Percentiles rank a stretch among this genome's conserved stretches.
These are phyloP conservation scores for Neohortaea acidophila DNA, from an alignment of 495 filamentous ascomycete genomes.

Conservation along the genomic window DNA sequence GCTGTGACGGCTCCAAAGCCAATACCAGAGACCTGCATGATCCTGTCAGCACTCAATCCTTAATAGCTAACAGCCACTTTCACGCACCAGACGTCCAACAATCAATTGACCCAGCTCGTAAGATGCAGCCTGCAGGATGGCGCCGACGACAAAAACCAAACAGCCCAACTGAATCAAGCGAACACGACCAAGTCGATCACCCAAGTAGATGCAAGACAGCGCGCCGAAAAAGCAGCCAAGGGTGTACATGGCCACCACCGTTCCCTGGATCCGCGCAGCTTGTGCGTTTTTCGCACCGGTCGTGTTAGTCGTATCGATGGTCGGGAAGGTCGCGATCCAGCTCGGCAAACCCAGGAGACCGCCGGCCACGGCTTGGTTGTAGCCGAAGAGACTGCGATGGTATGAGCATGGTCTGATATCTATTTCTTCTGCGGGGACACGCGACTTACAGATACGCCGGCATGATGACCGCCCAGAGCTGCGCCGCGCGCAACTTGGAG, in stretches of 20 bases:
- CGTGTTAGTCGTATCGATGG: constrained; percentile 37
- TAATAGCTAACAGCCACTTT: too few relatives aligned
- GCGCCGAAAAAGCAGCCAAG: constrained; percentile 22
- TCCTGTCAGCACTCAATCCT: too few relatives aligned
- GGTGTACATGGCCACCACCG: constrained; percentile 22
- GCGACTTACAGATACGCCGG: too few relatives aligned
- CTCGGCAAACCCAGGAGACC: constrained; percentile 24
- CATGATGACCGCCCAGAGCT: constrained; percentile 12
- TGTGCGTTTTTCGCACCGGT: constrained; percentile 27
- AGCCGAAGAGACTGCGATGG: constrained; percentile 38
- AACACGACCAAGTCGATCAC: constrained; percentile 19
- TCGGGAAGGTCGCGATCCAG: constrained; percentile 35
- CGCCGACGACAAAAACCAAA: constrained; percentile 20
- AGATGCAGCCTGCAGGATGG: constrained; percentile 22
- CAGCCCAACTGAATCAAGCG: constrained; percentile 23
- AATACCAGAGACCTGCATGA: constrained; percentile 32
- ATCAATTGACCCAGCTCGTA: constrained; percentile 33
- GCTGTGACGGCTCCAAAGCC: constrained; percentile 37
- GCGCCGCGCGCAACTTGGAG: constrained; percentile 1
- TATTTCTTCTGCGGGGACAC: too few relatives aligned
- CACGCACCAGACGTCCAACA: constrained; percentile 35
- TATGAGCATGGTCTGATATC: too few relatives aligned
- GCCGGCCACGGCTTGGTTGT: constrained; percentile 34
- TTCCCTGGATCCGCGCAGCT: constrained; percentile 32
- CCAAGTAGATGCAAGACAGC: constrained; percentile 22